These are phyloP conservation scores for Suillus tomentosus DNA, from an alignment of 768 basidiomycete genomes.

Conservation along the genomic window DNA sequence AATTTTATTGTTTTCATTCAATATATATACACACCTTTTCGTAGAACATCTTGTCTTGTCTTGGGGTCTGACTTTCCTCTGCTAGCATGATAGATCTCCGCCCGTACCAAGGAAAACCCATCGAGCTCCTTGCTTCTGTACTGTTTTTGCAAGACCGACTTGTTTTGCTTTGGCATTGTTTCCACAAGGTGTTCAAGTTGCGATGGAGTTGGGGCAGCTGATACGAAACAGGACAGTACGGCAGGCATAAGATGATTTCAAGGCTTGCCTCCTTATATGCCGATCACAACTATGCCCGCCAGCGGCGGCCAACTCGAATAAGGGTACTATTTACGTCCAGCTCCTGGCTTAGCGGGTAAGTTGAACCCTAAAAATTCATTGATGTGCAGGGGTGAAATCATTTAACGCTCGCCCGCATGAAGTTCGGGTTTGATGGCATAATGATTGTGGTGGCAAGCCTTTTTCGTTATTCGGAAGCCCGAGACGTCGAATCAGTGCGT, in stretches of 20 bases:
- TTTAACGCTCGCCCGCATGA: neutral
- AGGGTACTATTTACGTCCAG: neutral
- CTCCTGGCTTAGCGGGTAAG: neutral
- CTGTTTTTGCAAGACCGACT: conserved; percentile 18
- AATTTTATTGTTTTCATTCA: neutral
- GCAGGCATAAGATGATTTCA: neutral
- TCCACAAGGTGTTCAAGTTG: neutral
- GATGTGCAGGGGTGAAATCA: too few species aligned
- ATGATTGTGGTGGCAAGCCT: too few species aligned
- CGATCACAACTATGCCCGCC: neutral
- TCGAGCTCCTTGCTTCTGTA: conserved; percentile 28
- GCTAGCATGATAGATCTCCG: conserved; percentile 2
- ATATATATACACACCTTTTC: neutral
- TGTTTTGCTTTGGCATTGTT: conserved; percentile 16
- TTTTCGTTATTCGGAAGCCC: neutral
- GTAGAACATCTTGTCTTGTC: conserved; percentile 6
- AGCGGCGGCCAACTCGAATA: neutral
- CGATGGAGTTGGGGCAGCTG: neutral
- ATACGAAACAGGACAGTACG: neutral
- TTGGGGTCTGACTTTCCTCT: neutral
- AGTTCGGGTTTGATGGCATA: neutral
- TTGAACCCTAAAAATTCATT: neutral
- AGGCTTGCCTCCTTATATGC: neutral
- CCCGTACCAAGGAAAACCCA: conserved; percentile 21
- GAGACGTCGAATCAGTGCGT: too few species aligned